These are phyloP conservation scores for Sporothrix globosa DNA, from an alignment of 2,329 filamentous ascomycete species.

Conservation along the genomic window DNA sequence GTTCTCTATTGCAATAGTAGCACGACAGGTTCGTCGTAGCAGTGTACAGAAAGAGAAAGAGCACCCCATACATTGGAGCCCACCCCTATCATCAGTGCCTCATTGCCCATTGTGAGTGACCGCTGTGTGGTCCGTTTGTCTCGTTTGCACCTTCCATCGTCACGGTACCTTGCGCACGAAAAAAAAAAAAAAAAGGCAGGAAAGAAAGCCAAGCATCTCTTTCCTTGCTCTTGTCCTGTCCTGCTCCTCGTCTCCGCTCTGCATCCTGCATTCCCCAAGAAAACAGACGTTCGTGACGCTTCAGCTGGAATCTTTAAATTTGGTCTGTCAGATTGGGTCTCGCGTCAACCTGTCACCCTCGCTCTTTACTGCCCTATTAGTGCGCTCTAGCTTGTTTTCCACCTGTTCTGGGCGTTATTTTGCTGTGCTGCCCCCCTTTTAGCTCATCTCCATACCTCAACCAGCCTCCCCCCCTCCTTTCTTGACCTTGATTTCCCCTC, in stretches of 20 bases:
- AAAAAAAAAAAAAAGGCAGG: too few relatives aligned
- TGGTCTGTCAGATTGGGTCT: conserved; percentile 1
- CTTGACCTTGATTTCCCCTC: conserved; percentile 7
- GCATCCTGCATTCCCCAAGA: conserved; percentile 18
- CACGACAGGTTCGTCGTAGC: background rate
- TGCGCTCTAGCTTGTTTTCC: conserved; percentile 26
- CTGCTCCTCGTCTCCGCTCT: background rate
- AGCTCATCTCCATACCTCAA: conserved; percentile 23
- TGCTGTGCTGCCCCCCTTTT: conserved; percentile 21
- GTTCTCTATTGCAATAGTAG: background rate
- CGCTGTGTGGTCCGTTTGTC: background rate
- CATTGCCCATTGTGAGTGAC: background rate
- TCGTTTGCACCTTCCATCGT: conserved; percentile 19
- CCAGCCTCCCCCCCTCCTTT: conserved; percentile 18
- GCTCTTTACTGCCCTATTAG: conserved; percentile 1
- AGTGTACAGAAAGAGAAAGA: conserved; percentile 10
- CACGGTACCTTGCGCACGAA: too few relatives aligned
- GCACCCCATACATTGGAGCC: conserved; percentile 5
- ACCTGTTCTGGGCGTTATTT: conserved; percentile 28
- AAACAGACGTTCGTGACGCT: conserved; percentile 14
- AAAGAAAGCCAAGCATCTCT: conserved; percentile 1
- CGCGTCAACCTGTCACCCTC: background rate
- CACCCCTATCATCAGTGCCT: background rate
- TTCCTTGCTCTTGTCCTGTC: background rate
- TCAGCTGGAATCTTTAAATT: background rate